These are phyloP conservation scores for Podospora comata DNA, from an alignment of 495 filamentous ascomycete genomes.

Conservation along the genomic window DNA sequence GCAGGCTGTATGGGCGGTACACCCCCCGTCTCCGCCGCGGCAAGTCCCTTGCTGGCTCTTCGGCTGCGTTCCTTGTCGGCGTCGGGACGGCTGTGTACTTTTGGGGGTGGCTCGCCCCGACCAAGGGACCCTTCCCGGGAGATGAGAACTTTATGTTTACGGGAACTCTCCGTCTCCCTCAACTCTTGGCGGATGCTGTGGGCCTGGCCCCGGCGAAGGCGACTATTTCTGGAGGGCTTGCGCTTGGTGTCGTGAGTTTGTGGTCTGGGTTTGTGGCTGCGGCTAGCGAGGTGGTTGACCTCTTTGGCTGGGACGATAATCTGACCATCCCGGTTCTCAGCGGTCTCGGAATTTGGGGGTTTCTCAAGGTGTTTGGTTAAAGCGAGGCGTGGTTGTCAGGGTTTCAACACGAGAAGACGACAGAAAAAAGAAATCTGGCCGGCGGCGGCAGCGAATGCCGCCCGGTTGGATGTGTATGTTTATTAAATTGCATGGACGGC, in stretches of 20 bases:
- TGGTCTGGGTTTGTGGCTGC: constrained; percentile 84
- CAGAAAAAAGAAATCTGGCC: constrained; percentile 5
- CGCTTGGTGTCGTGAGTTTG: constrained; percentile 80
- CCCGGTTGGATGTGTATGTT: constrained; percentile 15
- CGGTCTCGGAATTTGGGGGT: constrained; percentile 86
- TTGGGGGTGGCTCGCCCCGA: constrained; percentile 81
- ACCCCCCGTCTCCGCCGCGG: constrained; percentile 79
- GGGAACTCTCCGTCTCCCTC: constrained; percentile 65
- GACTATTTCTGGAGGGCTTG: constrained; percentile 62
- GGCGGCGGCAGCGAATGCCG: not conserved
- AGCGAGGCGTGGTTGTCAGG: not conserved
- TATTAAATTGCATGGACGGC: constrained; percentile 19
- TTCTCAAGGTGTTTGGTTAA: constrained; percentile 84
- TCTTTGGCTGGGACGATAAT: constrained; percentile 95
- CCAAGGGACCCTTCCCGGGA: constrained; percentile 60
- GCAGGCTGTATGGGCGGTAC: constrained; percentile 80
- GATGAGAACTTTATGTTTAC: constrained; percentile 79
- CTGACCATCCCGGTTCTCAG: constrained; percentile 92
- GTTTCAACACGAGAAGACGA: not conserved
- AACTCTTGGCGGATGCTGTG: constrained; percentile 47
- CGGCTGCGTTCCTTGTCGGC: constrained; percentile 79
- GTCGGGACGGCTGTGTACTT: constrained; percentile 76
- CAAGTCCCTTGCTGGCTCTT: constrained; percentile 86
- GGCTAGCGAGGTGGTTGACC: constrained; percentile 83
- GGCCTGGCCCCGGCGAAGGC: constrained; percentile 45